Evolutionary conservation across 1,284 basidiomycete species (phyloP).

Genomic region (Anthracocystis panici-leucophaei): DNA sequence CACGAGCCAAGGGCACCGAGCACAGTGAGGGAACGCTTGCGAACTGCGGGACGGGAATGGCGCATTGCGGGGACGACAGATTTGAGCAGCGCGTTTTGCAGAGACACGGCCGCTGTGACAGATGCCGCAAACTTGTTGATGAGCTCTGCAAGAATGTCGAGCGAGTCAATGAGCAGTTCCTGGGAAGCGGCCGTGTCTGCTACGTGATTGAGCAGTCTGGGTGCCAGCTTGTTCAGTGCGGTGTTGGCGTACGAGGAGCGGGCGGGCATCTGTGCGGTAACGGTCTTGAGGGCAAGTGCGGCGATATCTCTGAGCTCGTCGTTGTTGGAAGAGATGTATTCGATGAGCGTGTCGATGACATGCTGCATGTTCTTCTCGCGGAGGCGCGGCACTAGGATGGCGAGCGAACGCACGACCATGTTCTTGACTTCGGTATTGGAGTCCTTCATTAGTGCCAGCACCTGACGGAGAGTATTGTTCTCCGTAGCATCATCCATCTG

Average conservation of each 20-base stretch:
- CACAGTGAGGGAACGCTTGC: constrained; percentile 59
- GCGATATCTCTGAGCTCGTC: constrained; percentile 94
- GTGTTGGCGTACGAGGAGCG: constrained; percentile 82
- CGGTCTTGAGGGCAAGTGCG: constrained; percentile 90
- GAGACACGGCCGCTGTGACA: constrained; percentile 70
- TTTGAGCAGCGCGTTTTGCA: constrained; percentile 76
- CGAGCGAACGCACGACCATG: constrained; percentile 80
- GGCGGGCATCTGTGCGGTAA: constrained; percentile 86
- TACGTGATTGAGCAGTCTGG: constrained; percentile 81
- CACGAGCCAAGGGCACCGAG: constrained; percentile 78
- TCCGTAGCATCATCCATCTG: constrained; percentile 72
- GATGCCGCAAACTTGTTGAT: constrained; percentile 75
- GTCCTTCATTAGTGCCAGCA: constrained; percentile 87
- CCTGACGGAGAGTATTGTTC: constrained; percentile 81
- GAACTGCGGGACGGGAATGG: constrained; percentile 52
- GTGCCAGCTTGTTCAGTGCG: constrained; percentile 85
- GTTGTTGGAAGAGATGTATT: constrained; percentile 84
- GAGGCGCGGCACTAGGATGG: constrained; percentile 86
- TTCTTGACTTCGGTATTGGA: constrained; percentile 98
- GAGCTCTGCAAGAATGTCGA: constrained; percentile 90
- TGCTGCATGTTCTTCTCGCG: constrained; percentile 83
- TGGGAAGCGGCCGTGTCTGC: constrained; percentile 73
- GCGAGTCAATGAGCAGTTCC: constrained; percentile 86
- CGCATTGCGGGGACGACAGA: constrained; percentile 74
- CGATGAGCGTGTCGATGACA: constrained; percentile 87